phyloP scores from a whole-genome alignment of 176 grass and related monocot species.

The Cenchrus americanus region DNA sequence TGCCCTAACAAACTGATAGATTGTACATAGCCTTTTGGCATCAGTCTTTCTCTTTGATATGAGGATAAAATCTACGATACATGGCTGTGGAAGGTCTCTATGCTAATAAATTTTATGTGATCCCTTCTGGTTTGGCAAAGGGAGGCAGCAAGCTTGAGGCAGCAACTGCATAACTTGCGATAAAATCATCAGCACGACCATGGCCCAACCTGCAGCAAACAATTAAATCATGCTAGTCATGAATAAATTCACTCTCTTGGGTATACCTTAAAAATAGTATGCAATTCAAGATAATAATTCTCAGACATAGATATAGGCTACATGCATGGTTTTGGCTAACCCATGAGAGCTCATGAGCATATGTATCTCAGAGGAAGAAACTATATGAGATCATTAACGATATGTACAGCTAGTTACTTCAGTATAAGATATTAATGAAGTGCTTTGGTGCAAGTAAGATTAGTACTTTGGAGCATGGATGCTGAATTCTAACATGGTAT shows the following conservation, averaged over 20 bases:
- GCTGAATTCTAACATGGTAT: background rate
- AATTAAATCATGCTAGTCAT: constrained; percentile 17
- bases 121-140: constrained; percentile 41
- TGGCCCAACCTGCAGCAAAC: constrained; percentile 50
- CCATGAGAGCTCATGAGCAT: background rate
- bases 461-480: background rate
- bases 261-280: background rate
- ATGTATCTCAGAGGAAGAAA: background rate
- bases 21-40: background rate
- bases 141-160: constrained; percentile 55
- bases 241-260: background rate
- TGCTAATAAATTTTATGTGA: background rate
- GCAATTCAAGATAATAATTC: background rate
- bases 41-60: background rate
- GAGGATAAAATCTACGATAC: background rate
- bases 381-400: background rate
- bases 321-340: background rate
- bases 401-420: background rate
- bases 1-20: background rate
- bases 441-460: background rate
- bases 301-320: background rate
- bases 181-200: constrained; percentile 41
- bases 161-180: constrained; percentile 67
- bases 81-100: constrained; percentile 5
- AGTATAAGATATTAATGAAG: background rate